phyloP scores from a whole-genome alignment of 2,329 filamentous ascomycete species.

The Ophiostoma ulmi region DNA sequence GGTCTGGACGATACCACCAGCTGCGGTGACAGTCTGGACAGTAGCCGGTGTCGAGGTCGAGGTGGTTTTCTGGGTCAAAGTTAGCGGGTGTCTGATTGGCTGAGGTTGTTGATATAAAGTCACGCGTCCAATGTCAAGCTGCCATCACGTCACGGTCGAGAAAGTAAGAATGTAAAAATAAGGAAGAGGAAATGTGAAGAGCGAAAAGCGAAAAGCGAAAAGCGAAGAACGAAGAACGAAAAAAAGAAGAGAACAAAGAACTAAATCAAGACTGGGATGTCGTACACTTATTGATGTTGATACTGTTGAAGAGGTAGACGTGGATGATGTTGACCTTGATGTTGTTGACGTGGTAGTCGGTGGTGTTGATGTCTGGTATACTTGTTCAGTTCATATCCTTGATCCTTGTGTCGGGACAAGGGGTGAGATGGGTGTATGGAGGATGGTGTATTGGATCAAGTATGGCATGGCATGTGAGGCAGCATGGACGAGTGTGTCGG shows the following conservation, averaged over 20 bases:
- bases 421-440: neutral
- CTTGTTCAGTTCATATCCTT: constrained; percentile 22
- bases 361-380: constrained; percentile 20
- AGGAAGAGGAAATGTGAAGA: neutral
- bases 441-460: neutral
- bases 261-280: constrained; percentile 12
- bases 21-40: constrained; percentile 51
- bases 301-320: constrained; percentile 8
- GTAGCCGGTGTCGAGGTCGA: constrained; percentile 29
- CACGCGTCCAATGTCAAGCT: neutral
- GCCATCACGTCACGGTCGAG: constrained; percentile 13
- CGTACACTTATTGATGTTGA: constrained; percentile 25
- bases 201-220: neutral
- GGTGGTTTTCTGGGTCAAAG: constrained; percentile 9
- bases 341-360: constrained; percentile 17
- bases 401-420: constrained; percentile 1
- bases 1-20: constrained; percentile 47
- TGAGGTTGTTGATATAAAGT: neutral
- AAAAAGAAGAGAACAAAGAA: constrained; percentile 17
- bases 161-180: no score
- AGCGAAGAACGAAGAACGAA: neutral
- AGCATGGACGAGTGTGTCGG: neutral
- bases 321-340: neutral
- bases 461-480: constrained; percentile 6
- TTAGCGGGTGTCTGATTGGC: neutral